phyloP scores from a whole-genome alignment of 73 alveolate genomes.

The Blepharisma japonicum region DNA sequence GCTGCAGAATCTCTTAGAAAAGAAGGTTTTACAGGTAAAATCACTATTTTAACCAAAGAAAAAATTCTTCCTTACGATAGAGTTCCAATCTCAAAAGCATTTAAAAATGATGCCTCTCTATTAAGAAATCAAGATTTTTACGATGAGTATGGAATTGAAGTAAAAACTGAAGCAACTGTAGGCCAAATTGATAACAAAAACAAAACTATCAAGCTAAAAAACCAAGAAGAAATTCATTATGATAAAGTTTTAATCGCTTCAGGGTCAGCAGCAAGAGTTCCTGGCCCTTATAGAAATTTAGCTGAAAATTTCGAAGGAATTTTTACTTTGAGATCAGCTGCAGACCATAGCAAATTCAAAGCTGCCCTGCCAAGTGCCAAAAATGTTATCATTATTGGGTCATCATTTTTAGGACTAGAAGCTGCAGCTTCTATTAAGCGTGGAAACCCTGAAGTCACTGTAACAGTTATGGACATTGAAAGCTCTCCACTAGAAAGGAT shows the following conservation, averaged over 20 bases:
- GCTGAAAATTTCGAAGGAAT: conserved; percentile 41
- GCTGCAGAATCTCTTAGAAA: conserved; percentile 87
- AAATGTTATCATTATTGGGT: conserved; percentile 76
- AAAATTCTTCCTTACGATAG: conserved; percentile 72
- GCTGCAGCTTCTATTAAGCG: conserved; percentile 61
- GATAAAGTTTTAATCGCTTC: conserved; percentile 79
- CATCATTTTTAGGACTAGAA: conserved; percentile 82
- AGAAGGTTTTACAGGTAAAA: conserved; percentile 72
- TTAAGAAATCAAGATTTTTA: conserved; percentile 51
- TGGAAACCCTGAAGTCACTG: conserved; percentile 50
- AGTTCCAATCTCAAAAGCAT: conserved; percentile 62
- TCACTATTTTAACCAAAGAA: conserved; percentile 65
- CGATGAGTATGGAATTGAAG: conserved; percentile 60
- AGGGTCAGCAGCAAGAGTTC: conserved; percentile 67
- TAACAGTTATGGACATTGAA: conserved; percentile 59
- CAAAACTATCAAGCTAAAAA: conserved; percentile 45
- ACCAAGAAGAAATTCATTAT: conserved; percentile 46
- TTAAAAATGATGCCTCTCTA: conserved; percentile 38
- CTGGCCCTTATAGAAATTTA: conserved; percentile 48
- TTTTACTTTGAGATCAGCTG: conserved; percentile 51
- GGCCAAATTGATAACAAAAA: conserved; percentile 47
- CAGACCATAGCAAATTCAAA: conserved; percentile 61
- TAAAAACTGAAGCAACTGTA: conserved; percentile 41
- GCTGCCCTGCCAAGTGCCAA: conserved; percentile 48
- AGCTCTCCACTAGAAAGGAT: conserved; percentile 62